Conservation (phyloP, 257 asterid species). For the Solanum peruvianum region DNA sequence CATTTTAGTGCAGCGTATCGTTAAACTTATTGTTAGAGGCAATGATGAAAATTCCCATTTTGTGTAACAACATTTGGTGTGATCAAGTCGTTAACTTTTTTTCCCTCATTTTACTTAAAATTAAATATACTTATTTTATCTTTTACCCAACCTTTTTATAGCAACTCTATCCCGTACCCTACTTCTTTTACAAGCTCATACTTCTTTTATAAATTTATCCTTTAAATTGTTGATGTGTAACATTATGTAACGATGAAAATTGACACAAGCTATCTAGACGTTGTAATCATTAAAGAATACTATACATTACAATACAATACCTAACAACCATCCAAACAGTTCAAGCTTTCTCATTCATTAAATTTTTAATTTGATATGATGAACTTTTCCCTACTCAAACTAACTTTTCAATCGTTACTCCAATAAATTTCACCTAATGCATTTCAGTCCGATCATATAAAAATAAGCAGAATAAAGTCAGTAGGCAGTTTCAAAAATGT, state of each 20-base stretch:
- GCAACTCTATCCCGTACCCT: background rate
- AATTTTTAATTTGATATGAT: background rate
- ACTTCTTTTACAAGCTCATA: background rate
- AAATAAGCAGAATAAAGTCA: background rate
- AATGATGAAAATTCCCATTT: background rate
- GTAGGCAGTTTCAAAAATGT: background rate
- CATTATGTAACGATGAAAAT: background rate
- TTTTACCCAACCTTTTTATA: background rate
- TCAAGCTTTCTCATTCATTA: background rate
- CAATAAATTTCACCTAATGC: background rate
- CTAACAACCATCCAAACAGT: background rate
- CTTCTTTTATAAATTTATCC: background rate
- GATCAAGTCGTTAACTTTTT: background rate
- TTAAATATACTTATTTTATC: background rate
- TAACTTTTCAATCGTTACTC: background rate
- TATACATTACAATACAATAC: background rate
- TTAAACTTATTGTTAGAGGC: background rate
- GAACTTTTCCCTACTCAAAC: background rate
- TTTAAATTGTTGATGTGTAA: background rate
- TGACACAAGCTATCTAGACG: background rate
- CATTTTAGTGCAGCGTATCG: background rate
- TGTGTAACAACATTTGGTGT: background rate
- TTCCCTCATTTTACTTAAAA: background rate
- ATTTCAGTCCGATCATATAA: background rate
- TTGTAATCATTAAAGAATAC: background rate